These are phyloP conservation scores for peach (Prunus persica) DNA, from an alignment of 306 rosid genomes.

Conservation along the genomic window Prunus_persica_NCBIv2 NC_034014.1:27309501-27310000, in stretches of 20 bases:
- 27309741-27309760: slow-evolving; percentile 23
- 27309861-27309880: slow-evolving; percentile 36
- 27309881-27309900: slow-evolving; percentile 37
- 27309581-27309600: fast-evolving
- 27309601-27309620: too few relatives aligned
- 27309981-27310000: slow-evolving; percentile 39
- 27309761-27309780: slow-evolving; percentile 21
- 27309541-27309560: too few relatives aligned
- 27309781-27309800: slow-evolving; percentile 35
- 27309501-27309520: too few relatives aligned
- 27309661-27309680: slow-evolving; percentile 1
- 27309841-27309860: slow-evolving; percentile 40
- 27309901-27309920: slow-evolving; percentile 22
- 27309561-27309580: too few relatives aligned
- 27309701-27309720: not conserved
- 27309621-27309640: not conserved
- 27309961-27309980: slow-evolving; percentile 20
- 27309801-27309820: slow-evolving; percentile 43
- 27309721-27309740: slow-evolving; percentile 29
- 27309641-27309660: not conserved
- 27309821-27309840: slow-evolving; percentile 44
- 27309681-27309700: not conserved
- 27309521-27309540: too few relatives aligned
- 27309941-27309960: slow-evolving; percentile 25
- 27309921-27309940: slow-evolving; percentile 40